Evolutionary conservation across 2,329 filamentous ascomycete species (phyloP).

Genomic region (Aspergillus thermomutatus): DNA sequence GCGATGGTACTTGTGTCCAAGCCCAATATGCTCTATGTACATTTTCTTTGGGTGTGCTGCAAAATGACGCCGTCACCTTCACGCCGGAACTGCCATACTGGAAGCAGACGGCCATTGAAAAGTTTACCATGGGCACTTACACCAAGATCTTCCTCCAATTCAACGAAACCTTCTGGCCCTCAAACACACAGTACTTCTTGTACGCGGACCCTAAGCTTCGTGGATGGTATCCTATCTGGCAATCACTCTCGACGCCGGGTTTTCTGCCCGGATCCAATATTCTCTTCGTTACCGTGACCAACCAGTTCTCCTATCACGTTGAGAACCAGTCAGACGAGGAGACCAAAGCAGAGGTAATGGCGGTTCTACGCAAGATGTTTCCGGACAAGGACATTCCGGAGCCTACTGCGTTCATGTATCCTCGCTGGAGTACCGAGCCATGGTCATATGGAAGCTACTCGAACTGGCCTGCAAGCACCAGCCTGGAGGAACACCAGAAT

Average conservation of each 20-base stretch:
- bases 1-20: slow-evolving; percentile 54
- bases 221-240: slow-evolving; percentile 60
- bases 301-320: slow-evolving; percentile 54
- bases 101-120: slow-evolving; percentile 62
- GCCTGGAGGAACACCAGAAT: slow-evolving; percentile 64
- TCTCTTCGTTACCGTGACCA: slow-evolving; percentile 62
- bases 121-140: slow-evolving; percentile 68
- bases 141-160: slow-evolving; percentile 73
- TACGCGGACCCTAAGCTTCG: slow-evolving; percentile 49
- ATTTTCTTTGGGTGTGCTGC: slow-evolving; percentile 65
- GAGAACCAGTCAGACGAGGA: slow-evolving; percentile 59
- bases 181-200: slow-evolving; percentile 52
- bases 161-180: slow-evolving; percentile 63
- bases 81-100: slow-evolving; percentile 58
- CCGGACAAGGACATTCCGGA: slow-evolving; percentile 55
- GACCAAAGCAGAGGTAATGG: slow-evolving; percentile 56
- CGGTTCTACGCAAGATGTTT: slow-evolving; percentile 60
- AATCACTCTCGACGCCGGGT: slow-evolving; percentile 57
- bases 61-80: slow-evolving; percentile 59
- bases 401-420: slow-evolving; percentile 59
- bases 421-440: slow-evolving; percentile 52
- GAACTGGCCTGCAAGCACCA: slow-evolving; percentile 64
- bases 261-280: slow-evolving; percentile 63
- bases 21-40: slow-evolving; percentile 64
- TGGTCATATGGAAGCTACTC: slow-evolving; percentile 62